Evolutionary conservation across 768 basidiomycete genomes (phyloP), one percentile per base, ranked within the genome.

Genomic region (Suillus fuscotomentosus): DNA sequence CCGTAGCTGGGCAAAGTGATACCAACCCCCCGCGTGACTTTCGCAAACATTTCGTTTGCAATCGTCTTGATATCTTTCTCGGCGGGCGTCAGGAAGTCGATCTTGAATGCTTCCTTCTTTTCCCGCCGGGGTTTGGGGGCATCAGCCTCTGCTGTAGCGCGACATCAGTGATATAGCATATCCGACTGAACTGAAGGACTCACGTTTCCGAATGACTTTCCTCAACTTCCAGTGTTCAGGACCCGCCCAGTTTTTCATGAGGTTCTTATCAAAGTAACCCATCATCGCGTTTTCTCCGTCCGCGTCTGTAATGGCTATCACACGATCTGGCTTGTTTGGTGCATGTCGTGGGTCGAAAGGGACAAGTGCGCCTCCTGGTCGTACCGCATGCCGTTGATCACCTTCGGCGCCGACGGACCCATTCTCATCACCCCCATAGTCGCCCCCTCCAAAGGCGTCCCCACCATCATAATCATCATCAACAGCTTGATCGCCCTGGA

Each of bases 151-250:
- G 82, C 74, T 8, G 80, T 80, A 51, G 86, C 86, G 65, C 60
- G 38, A 60, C 13, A 31, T 64, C 61, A 8, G 34, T 39, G 36
- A 47, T 60, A 63, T 57, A 53, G 63, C 57, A 31, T 24, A 45
- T 56, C 59, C 27, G 13, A 55, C 56, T 34, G 22, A 56, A 15
- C 7, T 24, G 10, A 51, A 62, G 14, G 14, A 75, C 87, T 77
- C 67, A 96, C 94, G 84, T 81, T 84, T 86, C 65, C 91, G 85
- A 60, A 94, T 81, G n/a, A 88, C 83, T 72, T 88, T 91, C 66
- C 91, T 81, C 71, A 99, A 76, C 74, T 97, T 99, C 97, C 97
- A 99, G 73, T 99, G 97, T 76, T 99, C 94, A 9, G 96, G 96
- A 0, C 97, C 97, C 4, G 97, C 97, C 97, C 97, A 99, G 69